Evolutionary conservation across 228 moss, liverwort and hornwort genomes (phyloP).

Genomic region (Sphagnum magellanicum): DNA sequence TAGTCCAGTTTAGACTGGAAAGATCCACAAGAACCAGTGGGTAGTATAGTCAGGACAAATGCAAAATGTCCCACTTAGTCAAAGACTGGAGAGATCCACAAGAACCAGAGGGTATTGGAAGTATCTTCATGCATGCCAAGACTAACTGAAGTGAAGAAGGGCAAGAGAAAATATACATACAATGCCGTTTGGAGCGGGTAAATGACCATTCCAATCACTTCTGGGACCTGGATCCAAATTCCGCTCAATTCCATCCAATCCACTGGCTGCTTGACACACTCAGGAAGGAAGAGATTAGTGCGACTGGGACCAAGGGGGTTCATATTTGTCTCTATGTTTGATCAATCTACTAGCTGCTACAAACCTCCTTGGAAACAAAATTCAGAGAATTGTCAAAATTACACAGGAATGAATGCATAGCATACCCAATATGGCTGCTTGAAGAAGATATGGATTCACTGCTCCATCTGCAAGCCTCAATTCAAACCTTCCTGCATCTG

Average conservation of each 20-base stretch:
- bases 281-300: not conserved
- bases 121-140: constrained; percentile 3
- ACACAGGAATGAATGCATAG: not conserved
- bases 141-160: not conserved
- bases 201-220: constrained; percentile 82
- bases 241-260: constrained; percentile 50
- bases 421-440: constrained; percentile 87
- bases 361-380: not conserved
- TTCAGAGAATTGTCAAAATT: not conserved
- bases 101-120: not conserved
- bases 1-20: not conserved
- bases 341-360: not conserved
- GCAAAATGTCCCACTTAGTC: not conserved
- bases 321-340: not conserved
- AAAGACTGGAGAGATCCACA: not conserved
- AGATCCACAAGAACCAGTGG: not conserved
- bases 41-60: not conserved
- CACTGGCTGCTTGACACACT: constrained; percentile 40
- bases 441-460: constrained; percentile 86
- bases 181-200: constrained; percentile 29
- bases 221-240: constrained; percentile 38
- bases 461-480: constrained; percentile 83
- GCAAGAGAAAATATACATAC: constrained; percentile 12
- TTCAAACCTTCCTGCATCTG: constrained; percentile 81
- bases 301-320: not conserved